A percentile compares a stretch with the other conserved stretches of the same genome.
These are phyloP conservation scores for Prunella vulgaris DNA, from an alignment of 257 asterid species.

Conservation along the genomic window DNA sequence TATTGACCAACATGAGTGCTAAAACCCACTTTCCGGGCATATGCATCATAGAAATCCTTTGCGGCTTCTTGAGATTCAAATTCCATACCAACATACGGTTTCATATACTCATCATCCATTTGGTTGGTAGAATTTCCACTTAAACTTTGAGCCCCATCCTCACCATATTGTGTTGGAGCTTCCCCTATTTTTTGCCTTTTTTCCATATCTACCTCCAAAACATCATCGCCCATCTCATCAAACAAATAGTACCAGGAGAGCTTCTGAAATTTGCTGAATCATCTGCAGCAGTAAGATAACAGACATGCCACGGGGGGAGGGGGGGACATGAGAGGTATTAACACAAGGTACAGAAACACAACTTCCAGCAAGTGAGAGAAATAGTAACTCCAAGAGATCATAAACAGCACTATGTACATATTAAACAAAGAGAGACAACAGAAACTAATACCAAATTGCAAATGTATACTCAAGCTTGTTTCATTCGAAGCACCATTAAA, in stretches of 20 bases:
- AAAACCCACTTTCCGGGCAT: conserved; percentile 65
- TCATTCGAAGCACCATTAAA: neutral
- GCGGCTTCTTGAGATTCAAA: conserved; percentile 74
- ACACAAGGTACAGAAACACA: conserved; percentile 5
- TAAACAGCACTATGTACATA: neutral
- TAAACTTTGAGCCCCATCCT: conserved; percentile 31
- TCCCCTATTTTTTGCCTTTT: conserved; percentile 41
- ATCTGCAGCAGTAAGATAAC: conserved; percentile 19
- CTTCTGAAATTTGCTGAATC: conserved; percentile 8
- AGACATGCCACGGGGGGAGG: neutral
- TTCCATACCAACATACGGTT: conserved; percentile 67
- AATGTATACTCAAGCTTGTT: neutral
- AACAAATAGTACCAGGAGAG: conserved; percentile 14
- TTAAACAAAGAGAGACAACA: neutral
- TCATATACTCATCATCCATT: conserved; percentile 36
- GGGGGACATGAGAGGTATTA: neutral
- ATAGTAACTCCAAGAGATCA: neutral
- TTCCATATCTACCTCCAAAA: conserved; percentile 38
- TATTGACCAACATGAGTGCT: conserved; percentile 58
- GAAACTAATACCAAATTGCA: neutral
- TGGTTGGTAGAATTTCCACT: conserved; percentile 37
- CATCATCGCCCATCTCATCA: conserved; percentile 39
- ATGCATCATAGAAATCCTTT: conserved; percentile 56
- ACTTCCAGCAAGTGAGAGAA: neutral
- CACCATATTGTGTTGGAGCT: conserved; percentile 25